Evolutionary conservation across 169 alveolate species (phyloP), one percentile per base, ranked within the genome.

Genomic region (Plasmodium sp.): DNA sequence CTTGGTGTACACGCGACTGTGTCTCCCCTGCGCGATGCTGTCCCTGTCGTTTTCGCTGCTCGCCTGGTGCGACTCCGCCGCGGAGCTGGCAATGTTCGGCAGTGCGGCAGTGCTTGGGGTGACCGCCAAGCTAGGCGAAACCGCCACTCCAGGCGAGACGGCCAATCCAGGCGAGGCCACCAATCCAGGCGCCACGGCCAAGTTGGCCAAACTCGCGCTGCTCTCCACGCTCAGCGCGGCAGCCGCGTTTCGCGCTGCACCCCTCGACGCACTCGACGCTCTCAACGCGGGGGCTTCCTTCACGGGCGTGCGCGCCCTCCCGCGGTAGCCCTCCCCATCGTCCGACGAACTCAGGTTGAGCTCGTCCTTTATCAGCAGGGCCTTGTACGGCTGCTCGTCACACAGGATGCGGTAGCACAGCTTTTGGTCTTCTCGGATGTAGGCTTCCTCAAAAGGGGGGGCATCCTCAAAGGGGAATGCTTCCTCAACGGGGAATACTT

Each of bases 301-400:
- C 43, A 31, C 54, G 9, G 34, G 18, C 12, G 27, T 36, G 54
- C 39, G n/a, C 18, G 22, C n/a, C 34, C 36, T 54, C 16, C 51
- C 79, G 22, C 12, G 33, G 34, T 48, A 33, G 7, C 33, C 56
- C 36, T 54, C 90, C 43, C 39, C 18, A 51, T 75, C 85, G 14
- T 85, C 84, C 0, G 85, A 74, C 16, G 71, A 51, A 74, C 84
- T 62, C 22, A 85, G 27, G 9, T 77, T 16, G 14, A 85, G 27
- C 6, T 48, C 43, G 9, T 36, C 71, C 22, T 85, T 85, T 22
- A 85, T 2, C 48, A 85, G 43, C 43, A 85, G 62, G 41, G 93
- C 93, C 31, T 85, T 85, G 67, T 85, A 85, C 36, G 93, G 93
- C 39, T 85, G 93, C 58, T 85, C 93, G 22, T 85, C 43, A 48